A percentile compares a stretch with the other conserved stretches of the same genome.
Conservation (phyloP, 2,329 filamentous ascomycete species). For the Epichloe sibirici region DNA sequence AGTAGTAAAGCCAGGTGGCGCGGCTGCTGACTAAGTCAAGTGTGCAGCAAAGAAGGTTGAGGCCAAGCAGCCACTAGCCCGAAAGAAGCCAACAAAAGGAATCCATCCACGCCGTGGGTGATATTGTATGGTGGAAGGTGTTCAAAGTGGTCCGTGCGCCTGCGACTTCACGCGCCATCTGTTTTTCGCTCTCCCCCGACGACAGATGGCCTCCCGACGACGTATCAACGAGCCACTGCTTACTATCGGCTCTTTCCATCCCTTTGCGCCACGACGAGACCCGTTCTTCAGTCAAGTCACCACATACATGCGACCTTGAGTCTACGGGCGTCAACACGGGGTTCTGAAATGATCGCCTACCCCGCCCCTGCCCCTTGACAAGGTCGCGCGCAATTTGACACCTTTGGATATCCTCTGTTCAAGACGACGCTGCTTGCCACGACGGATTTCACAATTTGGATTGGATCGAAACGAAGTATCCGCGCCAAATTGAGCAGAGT, state of each 20-base stretch:
- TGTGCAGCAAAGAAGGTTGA: background rate
- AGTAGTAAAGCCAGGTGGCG: background rate
- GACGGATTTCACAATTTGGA: background rate
- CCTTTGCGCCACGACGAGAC: constrained; percentile 13
- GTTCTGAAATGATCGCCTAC: constrained; percentile 13
- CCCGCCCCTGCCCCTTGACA: constrained; percentile 17
- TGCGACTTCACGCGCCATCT: constrained; percentile 29
- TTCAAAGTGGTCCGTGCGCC: constrained; percentile 10
- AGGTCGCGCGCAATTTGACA: constrained; percentile 17
- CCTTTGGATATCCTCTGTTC: background rate
- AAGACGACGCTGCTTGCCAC: background rate
- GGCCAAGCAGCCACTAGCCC: constrained; percentile 2
- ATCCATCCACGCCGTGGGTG: background rate
- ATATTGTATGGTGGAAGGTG: background rate
- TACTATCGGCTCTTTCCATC: constrained; percentile 16
- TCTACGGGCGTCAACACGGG: constrained; percentile 7
- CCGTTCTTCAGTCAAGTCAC: constrained; percentile 10
- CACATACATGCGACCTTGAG: constrained; percentile 10
- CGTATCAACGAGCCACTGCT: constrained; percentile 22
- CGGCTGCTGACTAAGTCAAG: constrained; percentile 7
- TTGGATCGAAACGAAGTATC: background rate
- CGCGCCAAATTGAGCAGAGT: background rate
- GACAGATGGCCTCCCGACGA: constrained; percentile 19
- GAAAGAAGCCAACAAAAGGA: background rate
- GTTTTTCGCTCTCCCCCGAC: constrained; percentile 22